Evolutionary conservation across 1,284 basidiomycete genomes (phyloP).

Genomic region (Cutaneotrichosporon arboriforme): DNA sequence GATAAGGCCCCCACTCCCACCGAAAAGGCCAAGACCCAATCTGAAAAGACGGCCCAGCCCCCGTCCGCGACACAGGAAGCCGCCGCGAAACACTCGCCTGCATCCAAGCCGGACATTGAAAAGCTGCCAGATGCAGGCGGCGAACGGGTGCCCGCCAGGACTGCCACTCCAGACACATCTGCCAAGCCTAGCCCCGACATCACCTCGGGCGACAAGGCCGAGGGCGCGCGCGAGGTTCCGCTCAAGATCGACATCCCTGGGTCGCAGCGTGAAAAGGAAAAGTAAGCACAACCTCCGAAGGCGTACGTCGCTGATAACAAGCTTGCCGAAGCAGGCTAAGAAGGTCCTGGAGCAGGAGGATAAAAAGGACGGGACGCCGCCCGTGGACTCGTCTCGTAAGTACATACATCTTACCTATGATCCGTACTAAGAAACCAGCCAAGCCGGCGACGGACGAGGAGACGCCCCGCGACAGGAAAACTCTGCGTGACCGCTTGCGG

Average conservation of each 20-base stretch:
- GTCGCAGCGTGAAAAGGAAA: slow-evolving; percentile 51
- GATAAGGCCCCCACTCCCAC: background rate
- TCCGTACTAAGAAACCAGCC: background rate
- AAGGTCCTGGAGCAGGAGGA: slow-evolving; percentile 3
- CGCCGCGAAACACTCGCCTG: no score
- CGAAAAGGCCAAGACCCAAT: no score
- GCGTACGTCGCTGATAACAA: slow-evolving; percentile 2
- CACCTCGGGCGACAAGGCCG: background rate
- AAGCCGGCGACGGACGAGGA: slow-evolving; percentile 23
- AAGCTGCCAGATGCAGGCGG: no score
- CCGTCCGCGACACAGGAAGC: no score
- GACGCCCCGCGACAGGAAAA: slow-evolving; percentile 31
- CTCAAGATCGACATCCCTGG: slow-evolving; percentile 78
- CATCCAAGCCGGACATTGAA: no score
- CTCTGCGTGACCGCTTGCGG: slow-evolving; percentile 42
- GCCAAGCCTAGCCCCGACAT: background rate
- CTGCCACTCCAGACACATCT: no score
- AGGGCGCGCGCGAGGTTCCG: slow-evolving; percentile 34
- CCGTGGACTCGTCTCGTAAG: background rate
- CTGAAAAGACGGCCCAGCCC: no score
- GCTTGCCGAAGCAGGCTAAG: slow-evolving; percentile 9
- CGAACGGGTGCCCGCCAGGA: no score
- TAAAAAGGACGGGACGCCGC: background rate
- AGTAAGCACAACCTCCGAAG: slow-evolving; percentile 10
- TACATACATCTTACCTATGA: background rate